Conservation (phyloP, 1,284 basidiomycete genomes). For the Trichosporon ovoides region DNA sequence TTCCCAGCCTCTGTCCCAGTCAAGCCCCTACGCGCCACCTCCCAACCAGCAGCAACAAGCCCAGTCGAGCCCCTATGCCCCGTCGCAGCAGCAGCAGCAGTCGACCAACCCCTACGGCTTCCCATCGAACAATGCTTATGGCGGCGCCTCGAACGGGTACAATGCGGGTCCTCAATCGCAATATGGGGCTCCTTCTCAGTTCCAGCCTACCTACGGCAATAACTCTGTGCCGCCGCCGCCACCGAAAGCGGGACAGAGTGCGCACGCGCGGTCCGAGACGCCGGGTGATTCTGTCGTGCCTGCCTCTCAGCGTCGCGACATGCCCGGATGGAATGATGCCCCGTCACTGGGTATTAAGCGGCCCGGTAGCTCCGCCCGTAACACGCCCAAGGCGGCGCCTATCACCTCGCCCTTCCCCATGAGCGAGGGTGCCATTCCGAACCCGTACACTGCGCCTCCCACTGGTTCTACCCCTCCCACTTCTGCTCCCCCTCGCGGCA, state of each 20-base stretch:
- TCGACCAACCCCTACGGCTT: too few species aligned
- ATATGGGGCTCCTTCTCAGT: slow-evolving; percentile 7
- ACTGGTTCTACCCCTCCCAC: slow-evolving; percentile 23
- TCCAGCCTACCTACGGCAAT: not conserved
- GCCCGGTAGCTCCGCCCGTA: slow-evolving; percentile 54
- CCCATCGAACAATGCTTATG: not conserved
- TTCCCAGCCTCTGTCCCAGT: not conserved
- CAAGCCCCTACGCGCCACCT: slow-evolving; percentile 25
- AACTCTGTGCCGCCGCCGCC: slow-evolving; percentile 7
- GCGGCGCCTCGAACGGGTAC: not conserved
- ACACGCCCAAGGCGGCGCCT: slow-evolving; percentile 56
- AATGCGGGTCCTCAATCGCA: not conserved
- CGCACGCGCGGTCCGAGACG: slow-evolving; percentile 6
- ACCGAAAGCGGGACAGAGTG: slow-evolving; percentile 19
- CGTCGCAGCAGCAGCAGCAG: slow-evolving; percentile 15
- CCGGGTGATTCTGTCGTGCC: slow-evolving; percentile 35
- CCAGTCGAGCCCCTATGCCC: slow-evolving; percentile 21
- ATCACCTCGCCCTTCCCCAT: slow-evolving; percentile 90
- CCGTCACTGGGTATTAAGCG: slow-evolving; percentile 53
- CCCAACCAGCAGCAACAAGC: slow-evolving; percentile 4
- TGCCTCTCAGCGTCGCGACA: slow-evolving; percentile 53
- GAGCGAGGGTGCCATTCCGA: slow-evolving; percentile 30
- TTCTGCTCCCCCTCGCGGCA: slow-evolving; percentile 35
- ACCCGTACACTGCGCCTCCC: slow-evolving; percentile 30
- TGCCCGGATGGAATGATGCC: slow-evolving; percentile 84